phyloP scores from a whole-genome alignment of 345 rosid species.

The Eucalyptus globulus region DNA sequence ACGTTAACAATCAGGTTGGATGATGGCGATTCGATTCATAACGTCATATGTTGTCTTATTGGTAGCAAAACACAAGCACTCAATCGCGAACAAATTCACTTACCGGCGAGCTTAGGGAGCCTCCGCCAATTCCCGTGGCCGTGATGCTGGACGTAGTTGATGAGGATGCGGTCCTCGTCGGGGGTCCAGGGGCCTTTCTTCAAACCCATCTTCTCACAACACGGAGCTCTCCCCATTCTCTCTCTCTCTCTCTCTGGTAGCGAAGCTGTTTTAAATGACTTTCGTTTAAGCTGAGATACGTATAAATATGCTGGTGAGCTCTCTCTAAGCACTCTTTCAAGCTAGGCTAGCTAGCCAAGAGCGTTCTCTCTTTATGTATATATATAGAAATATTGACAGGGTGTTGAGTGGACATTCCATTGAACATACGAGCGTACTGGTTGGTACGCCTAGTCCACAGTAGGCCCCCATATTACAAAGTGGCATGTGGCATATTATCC shows the following conservation, averaged over 20 bases:
- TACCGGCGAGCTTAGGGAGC: neutral
- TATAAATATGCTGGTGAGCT: neutral
- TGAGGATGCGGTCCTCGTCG: neutral
- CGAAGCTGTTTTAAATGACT: neutral
- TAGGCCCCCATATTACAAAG: neutral
- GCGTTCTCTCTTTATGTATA: neutral
- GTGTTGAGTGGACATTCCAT: neutral
- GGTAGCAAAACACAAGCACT: neutral
- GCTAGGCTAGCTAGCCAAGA: neutral
- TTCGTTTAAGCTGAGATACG: neutral
- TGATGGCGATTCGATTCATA: neutral
- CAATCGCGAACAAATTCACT: neutral
- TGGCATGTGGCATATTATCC: neutral
- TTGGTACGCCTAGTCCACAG: neutral
- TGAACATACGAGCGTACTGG: neutral
- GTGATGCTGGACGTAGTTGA: neutral
- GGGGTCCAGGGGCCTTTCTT: neutral
- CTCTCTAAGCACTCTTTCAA: neutral
- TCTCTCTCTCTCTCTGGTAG: neutral
- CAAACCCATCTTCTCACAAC: neutral
- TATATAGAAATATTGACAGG: neutral
- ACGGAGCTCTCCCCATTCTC: neutral
- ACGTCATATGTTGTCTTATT: neutral
- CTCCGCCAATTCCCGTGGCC: neutral
- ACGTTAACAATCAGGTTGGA: neutral